These are phyloP conservation scores for Mortierella sp. DNA, from an alignment of 371 early-diverging fungal genomes.

Conservation along the genomic window DNA sequence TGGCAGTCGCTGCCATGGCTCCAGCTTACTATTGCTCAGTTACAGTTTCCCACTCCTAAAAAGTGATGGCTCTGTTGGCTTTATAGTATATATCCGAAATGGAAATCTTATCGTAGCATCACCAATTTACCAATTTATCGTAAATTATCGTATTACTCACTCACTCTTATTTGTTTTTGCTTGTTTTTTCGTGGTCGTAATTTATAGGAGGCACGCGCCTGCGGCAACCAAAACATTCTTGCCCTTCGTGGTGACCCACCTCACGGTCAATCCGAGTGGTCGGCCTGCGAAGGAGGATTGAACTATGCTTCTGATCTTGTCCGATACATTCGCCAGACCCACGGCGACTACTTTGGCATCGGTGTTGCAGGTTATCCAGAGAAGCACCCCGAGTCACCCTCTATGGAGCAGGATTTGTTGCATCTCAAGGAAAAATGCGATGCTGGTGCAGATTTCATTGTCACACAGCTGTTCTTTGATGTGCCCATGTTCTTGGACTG, in stretches of 20 bases:
- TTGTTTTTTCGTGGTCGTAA: neutral
- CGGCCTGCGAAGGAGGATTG: slow-evolving; percentile 85
- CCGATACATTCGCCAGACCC: slow-evolving; percentile 86
- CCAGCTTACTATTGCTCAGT: no score
- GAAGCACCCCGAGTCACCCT: slow-evolving; percentile 83
- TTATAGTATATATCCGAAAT: no score
- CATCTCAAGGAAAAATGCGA: slow-evolving; percentile 90
- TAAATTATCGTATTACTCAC: no score
- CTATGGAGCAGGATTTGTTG: slow-evolving; percentile 80
- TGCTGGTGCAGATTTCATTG: slow-evolving; percentile 92
- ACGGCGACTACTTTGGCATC: slow-evolving; percentile 96
- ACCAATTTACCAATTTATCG: neutral
- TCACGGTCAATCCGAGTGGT: slow-evolving; percentile 85
- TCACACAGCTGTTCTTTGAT: slow-evolving; percentile 97
- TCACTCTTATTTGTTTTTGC: slow-evolving; percentile 7
- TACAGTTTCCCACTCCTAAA: neutral
- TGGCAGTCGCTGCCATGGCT: neutral
- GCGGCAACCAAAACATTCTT: slow-evolving; percentile 95
- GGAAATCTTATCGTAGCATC: no score
- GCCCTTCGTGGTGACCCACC: slow-evolving; percentile 97
- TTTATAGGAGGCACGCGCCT: slow-evolving; percentile 84
- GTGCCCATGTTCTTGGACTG: slow-evolving; percentile 85
- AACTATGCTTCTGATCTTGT: slow-evolving; percentile 89
- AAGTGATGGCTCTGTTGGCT: no score
- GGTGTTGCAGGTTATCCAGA: slow-evolving; percentile 97